A percentile compares a stretch with the other conserved stretches of the same genome.
phyloP scores from a whole-genome alignment of 2,329 filamentous ascomycete species.

The Akanthomyces uredinophilus region DNA sequence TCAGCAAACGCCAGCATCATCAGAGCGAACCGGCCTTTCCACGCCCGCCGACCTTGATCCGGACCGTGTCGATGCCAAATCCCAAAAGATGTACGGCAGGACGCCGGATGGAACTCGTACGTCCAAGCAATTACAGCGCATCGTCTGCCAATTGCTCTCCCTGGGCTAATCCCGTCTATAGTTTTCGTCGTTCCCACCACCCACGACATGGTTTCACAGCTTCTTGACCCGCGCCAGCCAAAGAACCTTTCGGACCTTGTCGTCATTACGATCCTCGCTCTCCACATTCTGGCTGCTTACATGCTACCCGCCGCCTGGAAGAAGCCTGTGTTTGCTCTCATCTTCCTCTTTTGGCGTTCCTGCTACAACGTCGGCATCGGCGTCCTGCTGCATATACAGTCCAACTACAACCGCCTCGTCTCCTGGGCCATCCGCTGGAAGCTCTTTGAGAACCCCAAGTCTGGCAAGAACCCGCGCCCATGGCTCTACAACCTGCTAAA shows the following conservation, averaged over 20 bases:
- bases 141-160: not conserved
- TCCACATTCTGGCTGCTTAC: slow-evolving; percentile 71
- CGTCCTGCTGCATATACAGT: slow-evolving; percentile 81
- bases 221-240: slow-evolving; percentile 87
- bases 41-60: slow-evolving; percentile 12
- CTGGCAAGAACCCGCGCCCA: slow-evolving; percentile 77
- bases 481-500: slow-evolving; percentile 80
- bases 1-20: slow-evolving; percentile 16
- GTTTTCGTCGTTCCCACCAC: slow-evolving; percentile 95
- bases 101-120: slow-evolving; percentile 86
- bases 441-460: slow-evolving; percentile 78
- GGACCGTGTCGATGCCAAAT: slow-evolving; percentile 23
- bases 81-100: slow-evolving; percentile 79
- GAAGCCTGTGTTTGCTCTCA: slow-evolving; percentile 70
- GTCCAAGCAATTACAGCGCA: slow-evolving; percentile 29
- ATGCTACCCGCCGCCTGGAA: slow-evolving; percentile 63
- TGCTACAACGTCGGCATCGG: slow-evolving; percentile 95
- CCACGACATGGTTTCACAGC: slow-evolving; percentile 97
- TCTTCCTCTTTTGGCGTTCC: slow-evolving; percentile 89
- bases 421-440: slow-evolving; percentile 81
- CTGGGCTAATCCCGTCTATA: slow-evolving; percentile 33
- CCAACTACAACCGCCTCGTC: slow-evolving; percentile 78
- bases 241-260: slow-evolving; percentile 87
- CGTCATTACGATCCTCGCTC: slow-evolving; percentile 72
- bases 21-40: not conserved